Percentiles rank a stretch among this genome's conserved stretches.
Conservation (phyloP, 1,284 basidiomycete species). For the Wallemia hederae region DNA sequence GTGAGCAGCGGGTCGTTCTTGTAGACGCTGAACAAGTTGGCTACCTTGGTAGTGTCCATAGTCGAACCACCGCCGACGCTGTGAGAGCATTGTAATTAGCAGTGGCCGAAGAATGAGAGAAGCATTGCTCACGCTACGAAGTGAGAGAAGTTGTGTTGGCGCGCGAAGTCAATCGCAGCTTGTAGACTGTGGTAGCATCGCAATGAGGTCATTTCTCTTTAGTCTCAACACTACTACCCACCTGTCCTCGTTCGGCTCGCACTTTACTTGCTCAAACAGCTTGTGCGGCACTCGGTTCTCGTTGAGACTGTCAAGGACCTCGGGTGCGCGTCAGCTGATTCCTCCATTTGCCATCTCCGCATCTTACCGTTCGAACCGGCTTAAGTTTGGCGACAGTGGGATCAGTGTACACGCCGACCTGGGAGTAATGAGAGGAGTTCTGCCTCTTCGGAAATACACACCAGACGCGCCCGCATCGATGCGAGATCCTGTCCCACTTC, state of each 20-base stretch:
- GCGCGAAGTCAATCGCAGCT: slow-evolving; percentile 62
- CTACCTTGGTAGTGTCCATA: slow-evolving; percentile 80
- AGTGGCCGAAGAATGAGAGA: neutral
- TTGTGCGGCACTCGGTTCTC: slow-evolving; percentile 45
- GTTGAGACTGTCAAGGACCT: slow-evolving; percentile 52
- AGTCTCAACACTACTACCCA: too few relatives aligned
- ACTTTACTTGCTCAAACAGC: slow-evolving; percentile 51
- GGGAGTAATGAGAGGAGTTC: slow-evolving; percentile 4
- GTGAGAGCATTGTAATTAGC: slow-evolving; percentile 5
- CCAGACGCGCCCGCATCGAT: neutral
- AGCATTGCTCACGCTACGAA: slow-evolving; percentile 46
- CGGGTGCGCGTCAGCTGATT: slow-evolving; percentile 4
- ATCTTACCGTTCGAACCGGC: slow-evolving; percentile 42
- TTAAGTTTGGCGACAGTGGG: slow-evolving; percentile 47
- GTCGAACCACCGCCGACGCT: slow-evolving; percentile 83
- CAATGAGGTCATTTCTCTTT: too few relatives aligned
- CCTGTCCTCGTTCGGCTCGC: slow-evolving; percentile 53
- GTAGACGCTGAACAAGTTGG: slow-evolving; percentile 69
- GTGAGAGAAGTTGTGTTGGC: slow-evolving; percentile 62
- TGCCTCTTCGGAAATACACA: neutral
- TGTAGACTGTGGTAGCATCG: slow-evolving; percentile 26
- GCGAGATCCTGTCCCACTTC: neutral
- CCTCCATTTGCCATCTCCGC: neutral
- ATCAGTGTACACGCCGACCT: slow-evolving; percentile 88
- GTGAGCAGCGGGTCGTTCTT: slow-evolving; percentile 73